Base-by-base conservation (phyloP, 768 basidiomycete genomes). In the Auricularia sp. region DNA sequence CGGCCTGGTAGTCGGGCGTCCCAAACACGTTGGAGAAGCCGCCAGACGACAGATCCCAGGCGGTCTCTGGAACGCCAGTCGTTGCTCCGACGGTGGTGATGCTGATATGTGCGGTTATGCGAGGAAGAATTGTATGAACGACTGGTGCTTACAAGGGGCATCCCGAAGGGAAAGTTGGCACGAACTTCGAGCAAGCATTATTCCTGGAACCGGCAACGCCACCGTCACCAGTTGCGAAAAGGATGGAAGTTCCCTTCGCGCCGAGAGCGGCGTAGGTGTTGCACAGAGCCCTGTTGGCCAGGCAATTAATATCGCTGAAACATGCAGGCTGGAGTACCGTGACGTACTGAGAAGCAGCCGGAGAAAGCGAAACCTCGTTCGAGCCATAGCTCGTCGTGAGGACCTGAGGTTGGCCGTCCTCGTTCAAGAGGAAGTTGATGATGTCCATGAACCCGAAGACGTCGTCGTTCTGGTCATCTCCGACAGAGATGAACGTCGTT, bases 21-120 rank as follows among this genome's bases (percentile, higher is more conserved):
- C 61, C 59, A 59, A 77, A 76, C 66, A 74, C 74, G 69, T 77
- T 76, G 33, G 84, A 87, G 74, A 87, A 88, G 1, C 88, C 87
- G 47, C 87, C 88, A 1, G 86, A 85, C n/a, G 86, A 84, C 74
- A 88, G 67, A 61, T 47, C 61, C 35, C 14, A 42, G 8, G 39
- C 62, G 10, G 47, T 51, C 47, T 51, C 47, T 6, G 47, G 47
- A 5, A 51, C 21, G 47, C 21, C 21, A 51, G 47, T 51, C 47
- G 47, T 51, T 8, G 47, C 47, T 12, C 47, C 47, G 47, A 51
- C 18, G 18, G 47, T 51, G 10, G 47, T 51, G 21, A 51, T 51
- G 21, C 47, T 51, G 12, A 7, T 44, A 5, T 8, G 10, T 6
- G 18, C 18, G 16, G 16, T 51, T 21, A 18, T 6, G 7, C 16